These are phyloP conservation scores for Sporodiniella umbellata DNA, from an alignment of 371 early-diverging fungal genomes.

Conservation along the genomic window DNA sequence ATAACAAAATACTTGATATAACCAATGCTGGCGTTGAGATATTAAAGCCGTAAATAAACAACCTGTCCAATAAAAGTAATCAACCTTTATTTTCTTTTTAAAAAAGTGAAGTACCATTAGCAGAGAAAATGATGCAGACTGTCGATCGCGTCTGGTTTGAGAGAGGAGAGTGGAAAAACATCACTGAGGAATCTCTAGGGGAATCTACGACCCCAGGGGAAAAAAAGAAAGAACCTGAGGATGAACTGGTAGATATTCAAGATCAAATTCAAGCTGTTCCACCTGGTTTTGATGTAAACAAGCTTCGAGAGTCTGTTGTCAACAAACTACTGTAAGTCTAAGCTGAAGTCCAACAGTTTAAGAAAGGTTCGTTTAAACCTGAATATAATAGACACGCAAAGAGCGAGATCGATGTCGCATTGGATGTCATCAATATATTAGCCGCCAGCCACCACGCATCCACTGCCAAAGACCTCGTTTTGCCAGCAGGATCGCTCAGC, in stretches of 20 bases:
- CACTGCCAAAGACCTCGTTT: conserved; percentile 29
- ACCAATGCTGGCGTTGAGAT: conserved; percentile 56
- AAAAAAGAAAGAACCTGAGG: conserved; percentile 3
- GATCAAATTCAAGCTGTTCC: conserved; percentile 7
- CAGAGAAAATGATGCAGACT: conserved; percentile 53
- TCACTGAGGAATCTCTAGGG: conserved; percentile 42
- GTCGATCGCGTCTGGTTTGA: conserved; percentile 54
- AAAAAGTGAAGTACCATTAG: conserved; percentile 55
- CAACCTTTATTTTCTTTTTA: background rate
- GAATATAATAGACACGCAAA: conserved; percentile 53
- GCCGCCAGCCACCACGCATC: conserved; percentile 44
- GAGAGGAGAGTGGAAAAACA: conserved; percentile 53
- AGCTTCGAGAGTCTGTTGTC: conserved; percentile 41
- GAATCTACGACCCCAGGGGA: conserved; percentile 16
- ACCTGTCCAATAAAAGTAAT: background rate
- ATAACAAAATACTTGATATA: conserved; percentile 50
- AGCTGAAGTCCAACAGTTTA: background rate
- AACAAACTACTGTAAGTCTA: conserved; percentile 39
- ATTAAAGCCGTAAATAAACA: conserved; percentile 44
- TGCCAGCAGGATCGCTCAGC: conserved; percentile 53
- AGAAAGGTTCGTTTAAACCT: background rate
- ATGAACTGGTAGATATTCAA: conserved; percentile 5
- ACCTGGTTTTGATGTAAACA: conserved; percentile 36
- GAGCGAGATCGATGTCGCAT: conserved; percentile 69
- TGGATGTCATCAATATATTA: conserved; percentile 72